Conservation (phyloP, 495 filamentous ascomycete genomes). For the Chaetomium fimeti region DNA sequence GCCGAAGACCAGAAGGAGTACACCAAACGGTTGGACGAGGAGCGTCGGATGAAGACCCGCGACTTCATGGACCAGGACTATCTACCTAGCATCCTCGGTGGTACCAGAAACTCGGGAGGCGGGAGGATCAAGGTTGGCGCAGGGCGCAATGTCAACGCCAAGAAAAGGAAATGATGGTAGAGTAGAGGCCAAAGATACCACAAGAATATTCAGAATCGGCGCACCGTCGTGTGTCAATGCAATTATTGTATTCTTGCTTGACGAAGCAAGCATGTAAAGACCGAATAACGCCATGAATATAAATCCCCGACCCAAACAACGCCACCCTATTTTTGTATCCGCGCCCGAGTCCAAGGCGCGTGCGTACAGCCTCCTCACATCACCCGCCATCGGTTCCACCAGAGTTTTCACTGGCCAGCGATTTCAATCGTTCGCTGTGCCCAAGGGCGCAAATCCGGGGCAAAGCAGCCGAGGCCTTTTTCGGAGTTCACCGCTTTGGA, state of each 20-base stretch:
- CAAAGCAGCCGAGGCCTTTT: not conserved
- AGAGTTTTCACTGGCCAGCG: not conserved
- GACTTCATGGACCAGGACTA: constrained; percentile 97
- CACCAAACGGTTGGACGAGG: constrained; percentile 57
- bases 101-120: constrained; percentile 61
- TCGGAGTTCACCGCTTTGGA: too few species aligned
- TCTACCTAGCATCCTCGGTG: constrained; percentile 80
- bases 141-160: constrained; percentile 82
- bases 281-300: constrained; percentile 18
- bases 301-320: constrained; percentile 16
- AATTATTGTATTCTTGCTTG: constrained; percentile 11
- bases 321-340: constrained; percentile 12
- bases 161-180: constrained; percentile 43
- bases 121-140: constrained; percentile 78
- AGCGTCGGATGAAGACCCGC: constrained; percentile 64
- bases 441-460: not conserved
- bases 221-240: not conserved
- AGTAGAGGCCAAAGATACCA: not conserved
- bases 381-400: not conserved
- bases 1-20: constrained; percentile 98
- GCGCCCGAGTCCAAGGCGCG: not conserved
- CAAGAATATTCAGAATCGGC: not conserved
- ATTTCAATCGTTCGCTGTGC: not conserved
- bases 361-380: not conserved
- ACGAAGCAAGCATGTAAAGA: constrained; percentile 6